Base-by-base conservation (phyloP, 441 rosid species). In the Populus hybrid region DNA sequence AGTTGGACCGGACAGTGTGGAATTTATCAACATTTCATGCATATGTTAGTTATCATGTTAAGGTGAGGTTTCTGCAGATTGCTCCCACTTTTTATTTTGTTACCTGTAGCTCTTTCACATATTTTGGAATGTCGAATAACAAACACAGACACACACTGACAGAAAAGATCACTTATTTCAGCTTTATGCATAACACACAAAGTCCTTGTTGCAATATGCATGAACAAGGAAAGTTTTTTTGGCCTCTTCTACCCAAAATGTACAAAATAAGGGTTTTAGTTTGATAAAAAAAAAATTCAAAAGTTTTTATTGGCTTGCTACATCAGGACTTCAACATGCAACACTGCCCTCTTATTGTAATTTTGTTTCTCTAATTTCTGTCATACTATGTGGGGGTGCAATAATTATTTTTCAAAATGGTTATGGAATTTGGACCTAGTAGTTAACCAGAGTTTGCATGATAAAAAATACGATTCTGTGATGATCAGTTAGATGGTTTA, bases 11-110 rank as follows among this genome's bases (percentile, higher is more conserved):
- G 56, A 89, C 95, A 1, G 98, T 96, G 31, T 93, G 97, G 98
- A 89, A 88, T 83, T 85, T 93, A 79, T 93, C 95, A 2, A 93
- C 98, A 66, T 94, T 96, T 83, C 96, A 92, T 85, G 97, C 98
- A 66, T 94, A 93, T 80, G 99, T 94, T 80, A 94, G 92, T 79
- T 94, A 96, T 86, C 98, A 96, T 73, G 93, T 94, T 78, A 94
- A 96, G 94, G 98, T 96, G 65, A 78, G 71, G 77, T 80, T 67
- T 42, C 31, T 64, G 28, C 40, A 29, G 18, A 21, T 18, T 35
- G 42, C 65, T 71, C 18, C 61, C 31, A 64, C 11, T 3, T 8
- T 20, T n/a, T 8, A 8, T 72, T 16, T 18, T 24, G 68, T 61
- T 16, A 29, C 31, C 31, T 66, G 20, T 66, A 8, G n/a, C 10